phyloP scores from a whole-genome alignment of 306 rosid species.

The Cicer yamashitae region DNA sequence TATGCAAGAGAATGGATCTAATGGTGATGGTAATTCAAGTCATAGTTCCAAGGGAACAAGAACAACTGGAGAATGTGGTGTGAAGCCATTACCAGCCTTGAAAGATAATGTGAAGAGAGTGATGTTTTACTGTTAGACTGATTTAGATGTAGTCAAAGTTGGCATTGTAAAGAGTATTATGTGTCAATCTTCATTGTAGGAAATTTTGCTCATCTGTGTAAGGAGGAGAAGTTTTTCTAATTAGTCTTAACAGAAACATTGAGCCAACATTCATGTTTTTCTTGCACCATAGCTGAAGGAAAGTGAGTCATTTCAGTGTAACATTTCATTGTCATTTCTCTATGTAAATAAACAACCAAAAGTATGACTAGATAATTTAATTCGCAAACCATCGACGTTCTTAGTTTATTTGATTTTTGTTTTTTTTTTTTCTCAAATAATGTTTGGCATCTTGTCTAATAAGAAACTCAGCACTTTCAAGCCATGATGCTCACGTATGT shows the following conservation, averaged over 20 bases:
- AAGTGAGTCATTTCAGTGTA: background rate
- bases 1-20: conserved; percentile 74
- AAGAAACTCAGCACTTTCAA: background rate
- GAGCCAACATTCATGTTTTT: conserved; percentile 1
- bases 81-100: conserved; percentile 93
- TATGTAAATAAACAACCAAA: conserved; percentile 16
- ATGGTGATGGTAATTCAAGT: conserved; percentile 35
- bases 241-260: conserved; percentile 17
- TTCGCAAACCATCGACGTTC: too few species aligned
- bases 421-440: too few species aligned
- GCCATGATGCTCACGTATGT: too few species aligned
- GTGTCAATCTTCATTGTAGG: conserved; percentile 50
- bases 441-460: background rate
- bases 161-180: conserved; percentile 50
- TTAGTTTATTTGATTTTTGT: too few species aligned
- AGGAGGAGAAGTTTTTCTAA: conserved; percentile 3
- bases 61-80: conserved; percentile 66
- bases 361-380: background rate
- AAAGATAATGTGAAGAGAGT: conserved; percentile 98
- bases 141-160: background rate
- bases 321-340: background rate
- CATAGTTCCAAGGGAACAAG: conserved; percentile 61
- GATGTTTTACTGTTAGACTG: conserved; percentile 84
- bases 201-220: conserved; percentile 37
- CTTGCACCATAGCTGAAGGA: conserved; percentile 4